Evolutionary conservation across 2,329 filamentous ascomycete species (phyloP).

Genomic region (Xylariaceae sp.): DNA sequence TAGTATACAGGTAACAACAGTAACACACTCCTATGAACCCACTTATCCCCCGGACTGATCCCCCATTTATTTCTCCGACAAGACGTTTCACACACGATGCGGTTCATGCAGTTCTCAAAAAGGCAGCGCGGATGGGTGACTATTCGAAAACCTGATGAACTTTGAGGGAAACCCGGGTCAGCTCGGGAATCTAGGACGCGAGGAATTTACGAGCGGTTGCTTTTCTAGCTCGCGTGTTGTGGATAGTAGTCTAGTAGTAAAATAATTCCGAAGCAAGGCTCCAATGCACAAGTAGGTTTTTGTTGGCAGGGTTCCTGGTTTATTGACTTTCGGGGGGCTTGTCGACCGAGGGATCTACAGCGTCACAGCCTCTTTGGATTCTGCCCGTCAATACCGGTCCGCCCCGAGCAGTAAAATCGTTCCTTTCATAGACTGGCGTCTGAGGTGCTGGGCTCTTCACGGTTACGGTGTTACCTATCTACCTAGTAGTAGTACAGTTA

Average conservation of each 20-base stretch:
- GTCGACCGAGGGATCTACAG: constrained; percentile 11
- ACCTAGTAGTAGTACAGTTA: neutral
- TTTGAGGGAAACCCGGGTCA: neutral
- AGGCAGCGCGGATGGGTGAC: constrained; percentile 11
- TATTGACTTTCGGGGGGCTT: constrained; percentile 13
- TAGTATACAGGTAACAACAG: too few relatives aligned
- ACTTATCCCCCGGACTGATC: constrained; percentile 18
- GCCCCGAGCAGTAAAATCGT: constrained; percentile 1
- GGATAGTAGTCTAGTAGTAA: neutral
- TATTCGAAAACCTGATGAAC: neutral
- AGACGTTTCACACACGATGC: constrained; percentile 22
- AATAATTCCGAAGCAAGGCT: constrained; percentile 4
- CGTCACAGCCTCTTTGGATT: constrained; percentile 10
- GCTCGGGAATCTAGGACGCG: too few relatives aligned
- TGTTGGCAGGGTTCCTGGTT: constrained; percentile 15
- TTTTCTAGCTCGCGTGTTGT: too few relatives aligned
- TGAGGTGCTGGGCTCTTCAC: neutral
- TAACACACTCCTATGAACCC: constrained; percentile 11
- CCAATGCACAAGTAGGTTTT: constrained; percentile 7
- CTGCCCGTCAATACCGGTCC: constrained; percentile 7
- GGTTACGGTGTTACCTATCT: constrained; percentile 4
- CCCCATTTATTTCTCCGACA: constrained; percentile 14
- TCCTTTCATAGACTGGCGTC: neutral
- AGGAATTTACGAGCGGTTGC: too few relatives aligned
- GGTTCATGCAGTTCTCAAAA: constrained; percentile 11